A percentile compares a stretch with the other conserved stretches of the same genome.
Conservation (phyloP, 1,139 yeast genomes). For the Pichia sp. region DNA sequence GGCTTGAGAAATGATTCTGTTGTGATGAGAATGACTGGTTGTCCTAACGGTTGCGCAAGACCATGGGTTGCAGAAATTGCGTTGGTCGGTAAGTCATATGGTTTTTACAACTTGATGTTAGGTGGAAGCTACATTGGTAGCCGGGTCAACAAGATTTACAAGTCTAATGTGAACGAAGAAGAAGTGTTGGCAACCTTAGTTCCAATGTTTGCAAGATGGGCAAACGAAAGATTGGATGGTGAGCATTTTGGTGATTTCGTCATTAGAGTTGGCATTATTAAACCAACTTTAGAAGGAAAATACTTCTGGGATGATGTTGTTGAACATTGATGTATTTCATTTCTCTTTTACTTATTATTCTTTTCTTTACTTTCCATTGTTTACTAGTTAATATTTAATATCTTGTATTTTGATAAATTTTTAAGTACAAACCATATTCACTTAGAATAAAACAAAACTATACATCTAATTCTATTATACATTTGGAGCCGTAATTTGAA, state of each 20-base stretch:
- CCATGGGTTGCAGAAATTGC: constrained; percentile 98
- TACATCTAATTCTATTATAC: too few species aligned
- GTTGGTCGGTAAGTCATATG: constrained; percentile 89
- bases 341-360: constrained; percentile 2
- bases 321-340: constrained; percentile 43
- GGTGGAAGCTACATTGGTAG: constrained; percentile 98
- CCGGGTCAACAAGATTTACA: constrained; percentile 84
- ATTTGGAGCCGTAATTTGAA: background rate
- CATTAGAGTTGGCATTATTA: constrained; percentile 78
- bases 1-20: constrained; percentile 93
- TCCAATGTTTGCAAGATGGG: constrained; percentile 92
- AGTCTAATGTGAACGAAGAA: constrained; percentile 85
- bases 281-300: constrained; percentile 86
- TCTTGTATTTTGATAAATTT: constrained; percentile 2
- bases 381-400: background rate
- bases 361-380: background rate
- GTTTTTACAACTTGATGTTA: constrained; percentile 88
- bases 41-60: constrained; percentile 98
- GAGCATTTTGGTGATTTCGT: constrained; percentile 96
- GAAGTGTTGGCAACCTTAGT: constrained; percentile 73
- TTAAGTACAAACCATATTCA: background rate
- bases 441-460: too few species aligned
- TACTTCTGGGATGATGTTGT: constrained; percentile 92
- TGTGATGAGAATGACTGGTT: constrained; percentile 98
- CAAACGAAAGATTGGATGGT: constrained; percentile 81